Percentiles rank a stretch among this genome's conserved stretches.
These are phyloP conservation scores for Aspergillus homomorphus DNA, from an alignment of 495 filamentous ascomycete species.

Conservation along the genomic window DNA sequence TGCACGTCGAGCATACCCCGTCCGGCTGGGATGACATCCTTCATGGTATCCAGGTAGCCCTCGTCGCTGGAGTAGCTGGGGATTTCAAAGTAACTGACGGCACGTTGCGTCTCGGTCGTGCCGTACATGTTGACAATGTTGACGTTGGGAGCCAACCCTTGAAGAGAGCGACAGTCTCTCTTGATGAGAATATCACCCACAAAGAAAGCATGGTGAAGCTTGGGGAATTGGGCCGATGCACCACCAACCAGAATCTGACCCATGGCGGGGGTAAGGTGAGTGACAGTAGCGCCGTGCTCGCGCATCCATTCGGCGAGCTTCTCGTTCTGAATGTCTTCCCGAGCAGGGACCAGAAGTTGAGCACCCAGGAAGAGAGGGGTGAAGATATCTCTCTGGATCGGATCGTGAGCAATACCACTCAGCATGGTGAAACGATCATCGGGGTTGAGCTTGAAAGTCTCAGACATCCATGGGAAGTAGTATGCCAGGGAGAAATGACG, in stretches of 20 bases:
- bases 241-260: constrained; percentile 92
- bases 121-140: constrained; percentile 90
- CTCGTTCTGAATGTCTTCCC: constrained; percentile 86
- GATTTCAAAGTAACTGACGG: constrained; percentile 85
- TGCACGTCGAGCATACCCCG: constrained; percentile 93
- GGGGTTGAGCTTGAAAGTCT: constrained; percentile 69
- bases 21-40: constrained; percentile 81
- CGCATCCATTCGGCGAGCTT: constrained; percentile 89
- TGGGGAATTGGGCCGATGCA: constrained; percentile 71
- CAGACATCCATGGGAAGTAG: constrained; percentile 92
- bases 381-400: constrained; percentile 91
- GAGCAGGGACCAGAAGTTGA: constrained; percentile 73
- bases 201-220: constrained; percentile 81
- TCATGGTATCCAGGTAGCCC: constrained; percentile 64
- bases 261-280: constrained; percentile 92
- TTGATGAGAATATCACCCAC: constrained; percentile 91
- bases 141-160: constrained; percentile 73
- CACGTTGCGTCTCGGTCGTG: constrained; percentile 84
- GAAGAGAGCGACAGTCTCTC: constrained; percentile 76
- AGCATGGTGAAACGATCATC: constrained; percentile 84
- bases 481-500: constrained; percentile 84
- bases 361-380: constrained; percentile 88
- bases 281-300: constrained; percentile 73
- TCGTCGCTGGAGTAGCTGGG: constrained; percentile 66
- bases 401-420: constrained; percentile 81